Evolutionary conservation across 2,329 filamentous ascomycete species (phyloP).

Genomic region (Calonectria crousiana): DNA sequence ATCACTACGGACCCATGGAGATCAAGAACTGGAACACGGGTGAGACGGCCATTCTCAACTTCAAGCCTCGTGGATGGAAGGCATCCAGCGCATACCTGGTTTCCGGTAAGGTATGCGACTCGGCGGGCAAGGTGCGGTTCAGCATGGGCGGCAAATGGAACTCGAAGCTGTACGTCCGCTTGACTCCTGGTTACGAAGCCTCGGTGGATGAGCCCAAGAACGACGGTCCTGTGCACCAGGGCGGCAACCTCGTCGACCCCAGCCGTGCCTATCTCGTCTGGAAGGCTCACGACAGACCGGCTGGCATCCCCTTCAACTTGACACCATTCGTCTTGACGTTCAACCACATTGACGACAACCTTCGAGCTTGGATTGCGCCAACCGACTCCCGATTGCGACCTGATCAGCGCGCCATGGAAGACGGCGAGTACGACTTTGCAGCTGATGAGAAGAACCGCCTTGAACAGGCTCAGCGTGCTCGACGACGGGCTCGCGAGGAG

Average conservation of each 20-base stretch:
- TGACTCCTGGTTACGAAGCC: slow-evolving; percentile 91
- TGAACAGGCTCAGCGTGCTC: slow-evolving; percentile 89
- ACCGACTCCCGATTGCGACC: slow-evolving; percentile 94
- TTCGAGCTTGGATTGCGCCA: slow-evolving; percentile 82
- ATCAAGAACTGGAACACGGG: slow-evolving; percentile 98
- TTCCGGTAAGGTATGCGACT: slow-evolving; percentile 85
- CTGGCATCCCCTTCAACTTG: slow-evolving; percentile 94
- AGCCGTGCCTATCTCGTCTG: slow-evolving; percentile 90
- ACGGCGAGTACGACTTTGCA: slow-evolving; percentile 95
- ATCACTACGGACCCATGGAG: slow-evolving; percentile 98
- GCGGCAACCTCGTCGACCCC: slow-evolving; percentile 72
- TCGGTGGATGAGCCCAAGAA: slow-evolving; percentile 70
- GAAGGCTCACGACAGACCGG: slow-evolving; percentile 86
- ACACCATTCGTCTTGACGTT: slow-evolving; percentile 96
- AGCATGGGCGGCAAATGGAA: slow-evolving; percentile 97
- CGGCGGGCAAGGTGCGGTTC: slow-evolving; percentile 83
- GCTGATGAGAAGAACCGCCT: slow-evolving; percentile 94
- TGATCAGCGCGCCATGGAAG: slow-evolving; percentile 98
- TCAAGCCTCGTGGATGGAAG: slow-evolving; percentile 97
- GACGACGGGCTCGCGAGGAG: slow-evolving; percentile 78
- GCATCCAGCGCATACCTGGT: slow-evolving; percentile 92
- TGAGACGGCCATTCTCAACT: slow-evolving; percentile 89
- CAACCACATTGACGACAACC: slow-evolving; percentile 89
- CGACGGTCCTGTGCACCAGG: slow-evolving; percentile 53
- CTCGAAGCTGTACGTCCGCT: slow-evolving; percentile 93